A percentile compares a stretch with the other conserved stretches of the same genome.
Conservation (phyloP, 352 stramenopile genomes). For the Pythium phragmiticola region DNA sequence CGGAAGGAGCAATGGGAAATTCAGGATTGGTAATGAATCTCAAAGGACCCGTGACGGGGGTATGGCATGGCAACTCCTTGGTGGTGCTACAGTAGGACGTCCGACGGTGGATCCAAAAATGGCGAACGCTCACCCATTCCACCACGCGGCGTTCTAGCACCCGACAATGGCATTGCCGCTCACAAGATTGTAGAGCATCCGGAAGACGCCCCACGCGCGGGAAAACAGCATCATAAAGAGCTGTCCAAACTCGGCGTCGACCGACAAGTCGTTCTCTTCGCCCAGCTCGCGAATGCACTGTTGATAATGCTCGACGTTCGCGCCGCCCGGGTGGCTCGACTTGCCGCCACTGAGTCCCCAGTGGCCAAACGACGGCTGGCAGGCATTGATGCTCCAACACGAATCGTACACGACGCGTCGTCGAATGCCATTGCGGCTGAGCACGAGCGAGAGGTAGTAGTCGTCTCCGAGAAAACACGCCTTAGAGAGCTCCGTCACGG, state of each 20-base stretch:
- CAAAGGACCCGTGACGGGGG: too few species aligned
- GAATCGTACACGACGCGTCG: conserved; percentile 49
- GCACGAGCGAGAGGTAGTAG: conserved; percentile 52
- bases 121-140: background rate
- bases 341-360: conserved; percentile 35
- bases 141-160: background rate
- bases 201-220: conserved; percentile 2
- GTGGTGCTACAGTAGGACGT: too few species aligned
- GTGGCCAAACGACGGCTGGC: conserved; percentile 29
- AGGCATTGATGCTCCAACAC: conserved; percentile 43
- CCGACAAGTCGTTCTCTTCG: conserved; percentile 42
- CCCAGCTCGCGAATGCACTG: conserved; percentile 52
- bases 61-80: too few species aligned
- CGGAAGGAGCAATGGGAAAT: too few species aligned
- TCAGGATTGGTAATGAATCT: too few species aligned
- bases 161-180: background rate
- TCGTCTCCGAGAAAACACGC: conserved; percentile 52
- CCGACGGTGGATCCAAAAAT: background rate
- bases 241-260: conserved; percentile 44
- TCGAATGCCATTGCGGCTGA: conserved; percentile 38
- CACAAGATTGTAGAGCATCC: conserved; percentile 14
- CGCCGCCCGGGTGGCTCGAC: conserved; percentile 40
- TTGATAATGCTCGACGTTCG: conserved; percentile 63
- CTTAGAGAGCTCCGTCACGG: conserved; percentile 45
- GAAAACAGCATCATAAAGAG: conserved; percentile 45